Percentiles rank a stretch among this genome's conserved stretches.
Evolutionary conservation across 441 rosid species (phyloP).

Genomic region (Cnidoscolus chayamansa): DNA sequence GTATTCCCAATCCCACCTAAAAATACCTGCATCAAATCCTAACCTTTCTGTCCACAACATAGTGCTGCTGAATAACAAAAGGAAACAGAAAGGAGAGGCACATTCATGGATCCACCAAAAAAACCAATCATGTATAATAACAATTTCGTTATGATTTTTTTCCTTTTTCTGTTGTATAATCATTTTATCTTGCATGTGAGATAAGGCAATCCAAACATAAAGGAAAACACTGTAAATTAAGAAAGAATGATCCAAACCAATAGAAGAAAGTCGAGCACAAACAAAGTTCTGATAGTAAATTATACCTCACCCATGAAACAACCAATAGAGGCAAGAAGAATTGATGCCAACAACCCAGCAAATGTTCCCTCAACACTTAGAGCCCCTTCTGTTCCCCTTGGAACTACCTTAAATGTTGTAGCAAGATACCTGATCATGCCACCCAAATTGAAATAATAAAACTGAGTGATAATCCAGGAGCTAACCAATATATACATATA

Average conservation of each 20-base stretch:
- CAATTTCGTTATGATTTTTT: neutral
- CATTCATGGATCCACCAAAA: too few species aligned
- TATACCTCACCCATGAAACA: constrained; percentile 68
- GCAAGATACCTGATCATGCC: constrained; percentile 59
- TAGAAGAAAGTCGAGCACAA: neutral
- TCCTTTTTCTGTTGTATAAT: neutral
- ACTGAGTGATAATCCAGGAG: neutral
- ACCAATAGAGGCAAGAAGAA: constrained; percentile 63
- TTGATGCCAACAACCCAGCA: constrained; percentile 78
- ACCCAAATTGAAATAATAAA: neutral
- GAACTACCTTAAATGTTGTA: constrained; percentile 79
- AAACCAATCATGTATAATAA: neutral
- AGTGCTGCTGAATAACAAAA: neutral
- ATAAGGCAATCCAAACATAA: constrained; percentile 8
- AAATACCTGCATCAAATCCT: neutral
- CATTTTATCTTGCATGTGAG: neutral
- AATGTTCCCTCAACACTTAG: constrained; percentile 89
- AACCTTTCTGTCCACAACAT: neutral
- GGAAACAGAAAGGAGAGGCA: neutral
- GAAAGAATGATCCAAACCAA: neutral
- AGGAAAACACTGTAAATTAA: neutral
- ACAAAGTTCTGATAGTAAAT: constrained; percentile 11
- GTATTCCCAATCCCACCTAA: neutral
- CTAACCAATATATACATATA: neutral
- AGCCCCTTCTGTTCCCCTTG: constrained; percentile 96